A percentile compares a stretch with the other conserved stretches of the same genome.
Conservation (phyloP, 1,284 basidiomycete species). For the Sporisorium iseilematis-ciliati region DNA sequence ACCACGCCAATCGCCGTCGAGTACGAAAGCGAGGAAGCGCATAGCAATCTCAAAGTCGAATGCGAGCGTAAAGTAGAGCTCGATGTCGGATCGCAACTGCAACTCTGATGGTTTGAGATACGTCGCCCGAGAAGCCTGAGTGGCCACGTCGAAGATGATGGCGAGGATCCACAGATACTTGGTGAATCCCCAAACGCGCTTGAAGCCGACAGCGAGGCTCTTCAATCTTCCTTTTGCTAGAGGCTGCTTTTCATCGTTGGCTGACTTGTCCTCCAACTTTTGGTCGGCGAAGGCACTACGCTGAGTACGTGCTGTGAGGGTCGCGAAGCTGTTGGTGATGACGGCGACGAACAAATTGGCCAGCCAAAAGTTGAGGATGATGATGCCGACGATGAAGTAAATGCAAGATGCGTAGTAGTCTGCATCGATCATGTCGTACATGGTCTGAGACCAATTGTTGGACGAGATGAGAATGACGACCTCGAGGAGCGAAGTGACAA, state of each 20-base stretch:
- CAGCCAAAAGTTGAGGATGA: constrained; percentile 72
- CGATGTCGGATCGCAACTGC: constrained; percentile 73
- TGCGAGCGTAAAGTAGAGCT: constrained; percentile 83
- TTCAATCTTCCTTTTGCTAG: constrained; percentile 32
- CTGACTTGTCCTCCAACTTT: constrained; percentile 32
- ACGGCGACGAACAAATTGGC: constrained; percentile 96
- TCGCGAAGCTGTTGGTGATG: constrained; percentile 93
- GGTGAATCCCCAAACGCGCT: constrained; percentile 62
- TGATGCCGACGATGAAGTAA: constrained; percentile 83
- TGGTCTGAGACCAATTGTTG: constrained; percentile 74
- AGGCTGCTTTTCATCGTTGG: constrained; percentile 23
- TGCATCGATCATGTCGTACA: constrained; percentile 92
- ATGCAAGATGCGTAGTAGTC: constrained; percentile 89
- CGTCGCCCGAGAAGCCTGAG: constrained; percentile 82
- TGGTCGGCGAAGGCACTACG: constrained; percentile 88
- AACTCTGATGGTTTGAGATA: constrained; percentile 44
- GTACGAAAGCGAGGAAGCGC: constrained; percentile 75
- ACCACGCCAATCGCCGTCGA: constrained; percentile 83
- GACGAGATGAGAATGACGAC: constrained; percentile 85
- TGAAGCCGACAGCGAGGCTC: constrained; percentile 60
- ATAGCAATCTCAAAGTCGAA: constrained; percentile 91
- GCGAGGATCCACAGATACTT: constrained; percentile 75
- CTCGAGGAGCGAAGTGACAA: constrained; percentile 85
- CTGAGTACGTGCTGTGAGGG: constrained; percentile 87
- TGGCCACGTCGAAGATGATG: constrained; percentile 74